These are phyloP conservation scores for Xerocomus amazonicus DNA, from an alignment of 1,284 basidiomycete species.

Conservation along the genomic window DNA sequence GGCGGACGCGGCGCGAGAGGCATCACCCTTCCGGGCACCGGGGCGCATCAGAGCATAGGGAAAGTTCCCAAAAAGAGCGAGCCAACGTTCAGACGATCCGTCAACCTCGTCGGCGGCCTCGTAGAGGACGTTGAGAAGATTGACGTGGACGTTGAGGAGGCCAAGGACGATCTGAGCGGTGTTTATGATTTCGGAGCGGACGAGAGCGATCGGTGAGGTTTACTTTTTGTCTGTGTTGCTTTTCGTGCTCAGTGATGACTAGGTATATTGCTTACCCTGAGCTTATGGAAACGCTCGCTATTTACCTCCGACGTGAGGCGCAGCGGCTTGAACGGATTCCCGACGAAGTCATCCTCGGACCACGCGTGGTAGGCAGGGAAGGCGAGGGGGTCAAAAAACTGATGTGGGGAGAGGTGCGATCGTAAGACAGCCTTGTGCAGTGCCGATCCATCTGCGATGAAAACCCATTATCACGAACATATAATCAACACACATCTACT, in stretches of 20 bases:
- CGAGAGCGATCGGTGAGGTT: conserved; percentile 38
- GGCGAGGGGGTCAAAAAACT: conserved; percentile 24
- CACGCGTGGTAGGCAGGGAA: conserved; percentile 26
- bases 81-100: conserved; percentile 48
- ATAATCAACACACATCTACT: not conserved
- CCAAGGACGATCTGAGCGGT: conserved; percentile 64
- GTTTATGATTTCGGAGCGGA: conserved; percentile 64
- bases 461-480: not conserved
- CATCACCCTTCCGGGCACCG: conserved; percentile 40
- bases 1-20: conserved; percentile 72
- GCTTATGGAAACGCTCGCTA: conserved; percentile 73
- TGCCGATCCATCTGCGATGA: not conserved
- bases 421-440: conserved; percentile 8
- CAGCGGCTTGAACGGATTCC: conserved; percentile 66
- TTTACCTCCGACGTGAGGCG: conserved; percentile 77
- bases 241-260: conserved; percentile 27
- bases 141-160: conserved; percentile 54
- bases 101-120: conserved; percentile 64
- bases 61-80: not conserved
- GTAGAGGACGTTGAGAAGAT: conserved; percentile 56
- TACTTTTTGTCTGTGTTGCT: not conserved
- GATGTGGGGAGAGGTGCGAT: conserved; percentile 25
- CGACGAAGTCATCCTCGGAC: conserved; percentile 64
- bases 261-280: conserved; percentile 75
- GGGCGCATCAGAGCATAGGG: conserved; percentile 5